Evolutionary conservation across 164 flowering plant genomes (phyloP).

Genomic region (Magnolia sinica): DNA sequence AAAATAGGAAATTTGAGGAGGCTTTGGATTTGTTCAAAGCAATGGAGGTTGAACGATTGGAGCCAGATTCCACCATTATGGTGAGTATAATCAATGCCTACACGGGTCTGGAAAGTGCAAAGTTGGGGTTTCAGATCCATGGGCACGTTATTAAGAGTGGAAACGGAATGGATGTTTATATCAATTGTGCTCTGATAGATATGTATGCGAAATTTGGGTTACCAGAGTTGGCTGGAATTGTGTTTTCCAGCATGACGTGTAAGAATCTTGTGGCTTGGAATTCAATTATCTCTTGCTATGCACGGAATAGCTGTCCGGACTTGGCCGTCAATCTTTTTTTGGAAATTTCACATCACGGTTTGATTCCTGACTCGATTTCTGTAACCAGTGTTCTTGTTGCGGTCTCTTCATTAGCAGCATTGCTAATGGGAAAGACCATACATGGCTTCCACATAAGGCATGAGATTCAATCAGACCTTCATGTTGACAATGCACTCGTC

Average conservation of each 20-base stretch:
- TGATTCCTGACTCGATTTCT: conserved; percentile 43
- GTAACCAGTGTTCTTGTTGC: conserved; percentile 44
- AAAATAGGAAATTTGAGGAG: conserved; percentile 31
- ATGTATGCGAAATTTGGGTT: conserved; percentile 49
- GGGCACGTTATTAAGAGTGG: conserved; percentile 45
- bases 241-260: conserved; percentile 37
- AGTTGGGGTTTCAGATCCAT: conserved; percentile 41
- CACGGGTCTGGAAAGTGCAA: conserved; percentile 27
- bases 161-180: conserved; percentile 32
- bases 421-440: conserved; percentile 46
- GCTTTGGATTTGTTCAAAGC: conserved; percentile 31
- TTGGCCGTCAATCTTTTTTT: conserved; percentile 37
- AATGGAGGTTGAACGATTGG: conserved; percentile 32
- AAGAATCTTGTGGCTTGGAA: conserved; percentile 60
- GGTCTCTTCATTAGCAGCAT: conserved; percentile 38
- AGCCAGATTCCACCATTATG: conserved; percentile 44
- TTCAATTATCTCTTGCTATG: conserved; percentile 45
- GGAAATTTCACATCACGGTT: conserved; percentile 30
- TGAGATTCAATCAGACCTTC: conserved; percentile 33
- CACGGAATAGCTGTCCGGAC: conserved; percentile 37
- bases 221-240: conserved; percentile 30
- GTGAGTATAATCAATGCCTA: conserved; percentile 36
- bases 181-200: conserved; percentile 45
- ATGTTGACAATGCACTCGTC: conserved; percentile 46
- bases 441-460: conserved; percentile 43